Base-by-base conservation (phyloP, 495 filamentous ascomycete genomes). In the Penicillium steckii region DNA sequence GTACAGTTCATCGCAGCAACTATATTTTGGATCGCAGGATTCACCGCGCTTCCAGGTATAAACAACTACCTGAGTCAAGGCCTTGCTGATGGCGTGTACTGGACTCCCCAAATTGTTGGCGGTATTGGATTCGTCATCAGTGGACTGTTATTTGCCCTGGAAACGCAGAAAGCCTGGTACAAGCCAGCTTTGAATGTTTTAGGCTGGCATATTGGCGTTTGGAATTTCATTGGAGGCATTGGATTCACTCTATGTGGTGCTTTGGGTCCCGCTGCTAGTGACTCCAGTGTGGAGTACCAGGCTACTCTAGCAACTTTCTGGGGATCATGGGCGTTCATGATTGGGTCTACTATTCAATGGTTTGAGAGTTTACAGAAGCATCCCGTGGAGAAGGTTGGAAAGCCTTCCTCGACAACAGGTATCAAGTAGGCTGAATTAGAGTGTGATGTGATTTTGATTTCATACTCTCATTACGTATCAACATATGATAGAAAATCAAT, bases 231-330 rank as follows among this genome's bases (percentile, higher is more conserved):
- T 17, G 80, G 86, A 0, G 80, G 84, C 0, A 65, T 89, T 52
- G 85, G 86, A 0, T 90, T 89, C 56, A 88, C 83, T 25, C 66
- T 88, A 1, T 85, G 81, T 61, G 85, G 86, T 22, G 83, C 80
- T 10, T 69, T 87, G 47, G 87, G 87, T 4, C 82, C 79, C 32
- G 76, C 63, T n/a, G 56, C 56, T 35, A 54, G 57, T 13, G 62
- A 69, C 8, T 73, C 73, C n/a, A 75, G 79, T 38, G 70, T 78
- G 12, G 70, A 77, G 40, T 87, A 86, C 55, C 78, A 86, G 53
- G 65, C 78, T 7, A 70, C 64, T 8, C 61, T 85, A 45, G 75
- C 80, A 27, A 88, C 85, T 0, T 88, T 89, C 55, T 84, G 85
- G 76, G 86, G 85, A 0, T 80, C 76, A 4, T 87, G 83, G 82